phyloP scores from a whole-genome alignment of 306 rosid species.

The Astragalus glycyphyllos region DNA sequence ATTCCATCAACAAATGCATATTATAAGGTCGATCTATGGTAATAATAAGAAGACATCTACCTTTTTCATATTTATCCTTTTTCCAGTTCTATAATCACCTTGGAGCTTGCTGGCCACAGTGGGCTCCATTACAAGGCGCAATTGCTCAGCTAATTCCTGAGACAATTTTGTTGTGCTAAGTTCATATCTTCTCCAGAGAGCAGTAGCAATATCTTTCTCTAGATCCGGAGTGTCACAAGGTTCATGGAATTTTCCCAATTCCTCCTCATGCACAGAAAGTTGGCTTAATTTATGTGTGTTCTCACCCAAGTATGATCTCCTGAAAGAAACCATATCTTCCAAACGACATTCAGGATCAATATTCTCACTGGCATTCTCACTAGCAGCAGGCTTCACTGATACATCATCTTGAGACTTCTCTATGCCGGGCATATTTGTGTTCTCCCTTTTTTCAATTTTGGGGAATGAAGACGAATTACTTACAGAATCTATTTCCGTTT shows the following conservation, averaged over 20 bases:
- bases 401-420: constrained; percentile 55
- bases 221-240: constrained; percentile 49
- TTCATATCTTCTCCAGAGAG: constrained; percentile 80
- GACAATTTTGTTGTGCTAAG: constrained; percentile 75
- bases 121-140: constrained; percentile 94
- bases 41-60: constrained; percentile 36
- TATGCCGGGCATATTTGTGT: constrained; percentile 46
- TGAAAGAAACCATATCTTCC: constrained; percentile 69
- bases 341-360: constrained; percentile 33
- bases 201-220: constrained; percentile 54
- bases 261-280: constrained; percentile 63
- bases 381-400: constrained; percentile 44
- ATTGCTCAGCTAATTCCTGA: constrained; percentile 87
- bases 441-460: constrained; percentile 55
- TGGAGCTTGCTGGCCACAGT: constrained; percentile 89
- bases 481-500: constrained; percentile 49
- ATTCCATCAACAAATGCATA: not conserved
- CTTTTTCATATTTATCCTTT: constrained; percentile 10
- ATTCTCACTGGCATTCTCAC: constrained; percentile 30
- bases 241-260: constrained; percentile 72
- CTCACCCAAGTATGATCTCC: constrained; percentile 57
- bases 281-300: constrained; percentile 50
- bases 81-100: constrained; percentile 74
- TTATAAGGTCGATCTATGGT: not conserved
- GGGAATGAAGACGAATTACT: constrained; percentile 47